phyloP scores from a whole-genome alignment of 805 yeast species.

The Spathaspora girioi region DNA sequence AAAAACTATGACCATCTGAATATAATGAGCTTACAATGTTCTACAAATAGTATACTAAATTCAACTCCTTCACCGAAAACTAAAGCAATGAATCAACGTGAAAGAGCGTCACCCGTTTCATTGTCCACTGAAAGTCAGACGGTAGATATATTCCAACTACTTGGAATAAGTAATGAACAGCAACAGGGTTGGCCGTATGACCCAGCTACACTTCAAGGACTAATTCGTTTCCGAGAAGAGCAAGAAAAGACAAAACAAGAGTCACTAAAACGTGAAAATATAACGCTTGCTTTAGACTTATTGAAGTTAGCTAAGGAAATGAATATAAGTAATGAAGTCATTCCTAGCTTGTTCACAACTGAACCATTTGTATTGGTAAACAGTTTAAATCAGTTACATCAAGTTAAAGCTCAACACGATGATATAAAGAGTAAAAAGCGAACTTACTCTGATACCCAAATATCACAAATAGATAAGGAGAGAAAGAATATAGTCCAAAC shows the following conservation, averaged over 20 bases:
- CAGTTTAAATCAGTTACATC: not conserved
- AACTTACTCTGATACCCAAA: not conserved
- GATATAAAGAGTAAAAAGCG: not conserved
- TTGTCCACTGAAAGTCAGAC: not conserved
- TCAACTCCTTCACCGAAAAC: not conserved
- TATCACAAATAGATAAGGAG: not conserved
- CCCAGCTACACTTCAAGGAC: constrained; percentile 15
- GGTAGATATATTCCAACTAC: not conserved
- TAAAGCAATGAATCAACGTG: not conserved
- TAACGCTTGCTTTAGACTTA: constrained; percentile 32
- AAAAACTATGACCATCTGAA: not conserved
- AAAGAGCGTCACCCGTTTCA: not conserved
- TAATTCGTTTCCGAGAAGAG: constrained; percentile 34
- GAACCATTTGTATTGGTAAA: not conserved
- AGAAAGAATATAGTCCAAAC: not conserved
- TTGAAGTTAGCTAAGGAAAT: constrained; percentile 28
- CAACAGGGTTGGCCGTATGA: not conserved
- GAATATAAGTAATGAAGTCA: constrained; percentile 31
- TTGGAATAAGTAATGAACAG: not conserved
- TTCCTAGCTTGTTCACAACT: constrained; percentile 28
- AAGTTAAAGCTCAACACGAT: not conserved
- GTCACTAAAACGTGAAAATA: constrained; percentile 26
- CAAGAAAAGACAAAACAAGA: constrained; percentile 43
- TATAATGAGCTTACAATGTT: not conserved
- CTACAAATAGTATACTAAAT: not conserved